A percentile compares a stretch with the other conserved stretches of the same genome.
phyloP scores from a whole-genome alignment of 495 filamentous ascomycete genomes.

The Penicillium dipodomyicola region DNA sequence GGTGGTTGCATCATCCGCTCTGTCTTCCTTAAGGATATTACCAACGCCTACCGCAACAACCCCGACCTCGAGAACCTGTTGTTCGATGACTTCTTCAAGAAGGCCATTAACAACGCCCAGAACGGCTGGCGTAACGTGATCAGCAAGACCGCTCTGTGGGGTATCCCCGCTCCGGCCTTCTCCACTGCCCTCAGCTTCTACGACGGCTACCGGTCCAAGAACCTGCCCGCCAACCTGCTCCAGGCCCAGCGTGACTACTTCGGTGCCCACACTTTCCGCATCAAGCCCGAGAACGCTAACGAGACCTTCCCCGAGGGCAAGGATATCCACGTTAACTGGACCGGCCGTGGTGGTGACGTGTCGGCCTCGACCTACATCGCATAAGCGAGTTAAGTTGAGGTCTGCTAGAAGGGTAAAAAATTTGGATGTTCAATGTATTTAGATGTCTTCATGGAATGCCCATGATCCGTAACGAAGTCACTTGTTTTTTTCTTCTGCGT shows the following conservation, averaged over 20 bases:
- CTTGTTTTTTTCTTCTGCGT: constrained; percentile 8
- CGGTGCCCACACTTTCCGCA: constrained; percentile 95
- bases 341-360: constrained; percentile 92
- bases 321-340: constrained; percentile 99
- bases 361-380: constrained; percentile 96
- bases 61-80: constrained; percentile 96
- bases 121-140: constrained; percentile 94
- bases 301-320: constrained; percentile 80
- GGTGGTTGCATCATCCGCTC: constrained; percentile 99
- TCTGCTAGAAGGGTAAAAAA: constrained; percentile 28
- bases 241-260: constrained; percentile 99
- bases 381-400: constrained; percentile 51
- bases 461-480: constrained; percentile 30
- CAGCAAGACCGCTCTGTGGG: constrained; percentile 84
- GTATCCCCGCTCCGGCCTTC: constrained; percentile 94
- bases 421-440: constrained; percentile 31
- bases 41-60: constrained; percentile 89
- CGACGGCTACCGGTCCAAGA: constrained; percentile 93
- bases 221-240: constrained; percentile 94
- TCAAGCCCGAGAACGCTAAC: constrained; percentile 88
- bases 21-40: constrained; percentile 99
- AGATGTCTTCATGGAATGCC: constrained; percentile 28
- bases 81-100: constrained; percentile 99
- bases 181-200: constrained; percentile 95
- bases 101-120: constrained; percentile 95